A percentile compares a stretch with the other conserved stretches of the same genome.
Evolutionary conservation across 2,329 filamentous ascomycete species (phyloP).

Genomic region (Calonectria pseudoreteaudii): DNA sequence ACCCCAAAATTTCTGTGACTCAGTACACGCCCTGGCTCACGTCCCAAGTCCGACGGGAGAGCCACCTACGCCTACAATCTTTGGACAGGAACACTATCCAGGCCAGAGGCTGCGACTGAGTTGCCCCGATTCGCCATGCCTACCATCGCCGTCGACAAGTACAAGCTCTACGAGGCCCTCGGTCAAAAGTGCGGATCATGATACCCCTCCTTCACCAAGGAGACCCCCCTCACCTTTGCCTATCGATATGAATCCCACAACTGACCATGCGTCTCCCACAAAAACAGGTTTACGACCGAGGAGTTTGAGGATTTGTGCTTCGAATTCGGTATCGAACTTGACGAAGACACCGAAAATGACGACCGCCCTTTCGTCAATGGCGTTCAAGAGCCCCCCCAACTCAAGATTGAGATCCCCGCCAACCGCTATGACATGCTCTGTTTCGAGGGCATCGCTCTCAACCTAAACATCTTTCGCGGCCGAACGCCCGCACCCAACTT

Average conservation of each 20-base stretch:
- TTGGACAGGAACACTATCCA: slow-evolving; percentile 32
- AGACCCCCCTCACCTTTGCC: slow-evolving; percentile 35
- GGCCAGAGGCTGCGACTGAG: slow-evolving; percentile 42
- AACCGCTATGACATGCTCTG: slow-evolving; percentile 97
- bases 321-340: slow-evolving; percentile 97
- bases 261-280: slow-evolving; percentile 32
- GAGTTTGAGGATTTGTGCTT: slow-evolving; percentile 98
- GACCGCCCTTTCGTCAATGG: slow-evolving; percentile 81
- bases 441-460: slow-evolving; percentile 95
- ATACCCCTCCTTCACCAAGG: slow-evolving; percentile 35
- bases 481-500: slow-evolving; percentile 83
- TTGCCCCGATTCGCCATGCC: slow-evolving; percentile 73
- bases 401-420: slow-evolving; percentile 98
- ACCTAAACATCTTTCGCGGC: slow-evolving; percentile 94
- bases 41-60: slow-evolving; percentile 35
- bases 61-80: slow-evolving; percentile 31
- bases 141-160: slow-evolving; percentile 97
- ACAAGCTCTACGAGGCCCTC: slow-evolving; percentile 91
- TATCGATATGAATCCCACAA: slow-evolving; percentile 24
- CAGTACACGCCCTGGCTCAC: slow-evolving; percentile 38
- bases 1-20: slow-evolving; percentile 58
- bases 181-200: slow-evolving; percentile 76
- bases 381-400: slow-evolving; percentile 87
- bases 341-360: slow-evolving; percentile 89
- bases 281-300: slow-evolving; percentile 82